Evolutionary conservation across 371 early-diverging fungal species (phyloP), one percentile per base, ranked within the genome.

Genomic region (Mortierella sp.): DNA sequence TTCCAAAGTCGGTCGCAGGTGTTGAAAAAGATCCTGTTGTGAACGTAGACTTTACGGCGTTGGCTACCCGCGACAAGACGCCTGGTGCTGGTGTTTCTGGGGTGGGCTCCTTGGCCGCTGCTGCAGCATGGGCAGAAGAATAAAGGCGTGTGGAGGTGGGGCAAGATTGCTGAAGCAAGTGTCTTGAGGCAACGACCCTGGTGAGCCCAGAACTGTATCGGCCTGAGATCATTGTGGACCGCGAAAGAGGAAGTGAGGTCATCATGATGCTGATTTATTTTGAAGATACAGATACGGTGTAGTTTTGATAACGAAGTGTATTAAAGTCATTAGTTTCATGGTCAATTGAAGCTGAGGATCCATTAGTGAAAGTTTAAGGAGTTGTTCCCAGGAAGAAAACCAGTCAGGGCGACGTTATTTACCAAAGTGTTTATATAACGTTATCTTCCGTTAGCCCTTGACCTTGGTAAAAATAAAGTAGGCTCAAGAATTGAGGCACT

Each of bases 21-120:
- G 83, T 70, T 26, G 83, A 83, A 63, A 71, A 83, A 24, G 83
- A 83, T 70, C 83, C 78, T 18, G 79, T 28, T 12, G 79, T 70
- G 62, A 78, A 83, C n/a, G 83, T 78, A 37, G 83, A 83, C 51
- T 71, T 74, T 47, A 78, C 78, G 14, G 78, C 78, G 20, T 74
- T 74, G 24, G 83, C 78, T 32, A 78, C 66, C 0, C 79, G 69
- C 18, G 74, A 57, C 24, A 78, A 68, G 60, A 78, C 83, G 1
- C 74, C 75, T 9, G 81, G 69, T 20, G 70, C 22, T 4, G 78
- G 49, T 14, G 77, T 24, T 3, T 22, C 3, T 37, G 52, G 54
- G 0, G 63, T 70, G 5, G 64, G 28, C 3, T 68, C 76, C 47
- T 65, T 51, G 11, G 26, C 14, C 24, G 24, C n/a, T 9, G 66